Conservation (phyloP, 208 protist genomes). For the Trypanosoma congolense region DNA sequence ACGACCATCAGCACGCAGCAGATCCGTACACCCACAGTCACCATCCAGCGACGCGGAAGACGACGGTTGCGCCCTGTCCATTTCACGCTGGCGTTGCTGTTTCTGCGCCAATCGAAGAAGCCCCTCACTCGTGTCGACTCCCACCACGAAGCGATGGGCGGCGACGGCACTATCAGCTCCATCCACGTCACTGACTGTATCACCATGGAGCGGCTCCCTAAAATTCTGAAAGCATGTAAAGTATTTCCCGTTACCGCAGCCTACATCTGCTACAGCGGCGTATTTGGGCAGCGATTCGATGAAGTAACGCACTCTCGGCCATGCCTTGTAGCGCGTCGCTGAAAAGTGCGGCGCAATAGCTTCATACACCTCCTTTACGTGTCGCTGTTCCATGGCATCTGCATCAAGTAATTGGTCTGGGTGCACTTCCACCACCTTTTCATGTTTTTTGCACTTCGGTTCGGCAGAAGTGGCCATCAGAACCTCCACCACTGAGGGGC, state of each 20-base stretch:
- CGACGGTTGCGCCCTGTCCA: slow-evolving; percentile 6
- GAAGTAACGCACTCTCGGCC: slow-evolving; percentile 73
- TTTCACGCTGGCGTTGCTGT: slow-evolving; percentile 20
- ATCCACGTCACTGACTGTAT: neutral
- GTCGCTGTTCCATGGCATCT: slow-evolving; percentile 45
- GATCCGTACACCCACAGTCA: slow-evolving; percentile 43
- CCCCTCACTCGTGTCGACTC: slow-evolving; percentile 58
- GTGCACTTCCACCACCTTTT: slow-evolving; percentile 5
- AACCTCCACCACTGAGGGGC: neutral
- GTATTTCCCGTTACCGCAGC: slow-evolving; percentile 90
- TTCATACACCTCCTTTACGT: slow-evolving; percentile 83
- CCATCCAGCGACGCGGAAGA: neutral
- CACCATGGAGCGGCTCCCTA: neutral
- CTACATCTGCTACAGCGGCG: slow-evolving; percentile 70
- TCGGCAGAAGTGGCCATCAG: neutral
- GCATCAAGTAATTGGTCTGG: slow-evolving; percentile 6
- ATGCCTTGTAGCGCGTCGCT: slow-evolving; percentile 83
- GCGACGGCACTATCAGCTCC: neutral
- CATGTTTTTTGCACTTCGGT: neutral
- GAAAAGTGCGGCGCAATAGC: slow-evolving; percentile 84
- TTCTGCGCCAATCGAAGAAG: slow-evolving; percentile 58
- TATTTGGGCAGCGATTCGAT: slow-evolving; percentile 53
- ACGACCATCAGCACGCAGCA: slow-evolving; percentile 56
- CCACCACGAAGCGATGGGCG: slow-evolving; percentile 51
- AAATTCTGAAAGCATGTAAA: slow-evolving; percentile 38